Base-by-base conservation (phyloP, 2,329 filamentous ascomycete genomes). In the Monilinia aucupariae region DNA sequence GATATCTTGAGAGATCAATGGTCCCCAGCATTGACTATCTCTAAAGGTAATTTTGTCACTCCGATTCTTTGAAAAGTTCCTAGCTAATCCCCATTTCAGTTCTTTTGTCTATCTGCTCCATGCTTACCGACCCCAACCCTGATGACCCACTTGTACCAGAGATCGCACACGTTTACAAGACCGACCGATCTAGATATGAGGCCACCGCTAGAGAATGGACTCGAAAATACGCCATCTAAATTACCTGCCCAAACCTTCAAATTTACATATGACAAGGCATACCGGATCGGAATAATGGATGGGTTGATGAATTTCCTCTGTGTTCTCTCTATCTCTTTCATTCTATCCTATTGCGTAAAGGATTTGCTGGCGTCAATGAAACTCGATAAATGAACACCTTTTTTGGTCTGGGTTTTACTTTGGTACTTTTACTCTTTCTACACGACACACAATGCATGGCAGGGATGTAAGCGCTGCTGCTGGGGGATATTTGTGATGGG, bases 151-250 rank as follows among this genome's bases (percentile, higher is more conserved):
- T 99, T 71, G 94, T 99, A 66, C 94, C 94, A 68, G 94, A 99
- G 82, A 99, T 99, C 74, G 94, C 94, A 73, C 94, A 99, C 76
- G 92, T 97, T 76, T 99, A 99, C 90, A 99, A 99, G 88, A 97
- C 93, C 69, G 94, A 99, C 79, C 90, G 92, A 72, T 86, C 90
- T 73, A 85, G 92, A 78, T 99, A 99, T 79, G 94, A 99, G 81
- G 90, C 91, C 70, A 97, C 92, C 64, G 94, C 94, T 66, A 85
- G 93, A 72, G 94, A 99, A 81, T 99, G 94, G 94, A 99, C 94
- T 74, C 87, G 93, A 78, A 99, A 99, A 85, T 97, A 97, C 77
- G 94, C 94, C 75, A 94, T 97, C 79, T 97, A 86, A 65, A 39
- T 47, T 34, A 59, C 30, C 32, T 27, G 10, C 9, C 47, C 39